A percentile compares a stretch with the other conserved stretches of the same genome.
Conservation (phyloP, 78 protist genomes). For the Planoprotostelium fungivorum region DNA sequence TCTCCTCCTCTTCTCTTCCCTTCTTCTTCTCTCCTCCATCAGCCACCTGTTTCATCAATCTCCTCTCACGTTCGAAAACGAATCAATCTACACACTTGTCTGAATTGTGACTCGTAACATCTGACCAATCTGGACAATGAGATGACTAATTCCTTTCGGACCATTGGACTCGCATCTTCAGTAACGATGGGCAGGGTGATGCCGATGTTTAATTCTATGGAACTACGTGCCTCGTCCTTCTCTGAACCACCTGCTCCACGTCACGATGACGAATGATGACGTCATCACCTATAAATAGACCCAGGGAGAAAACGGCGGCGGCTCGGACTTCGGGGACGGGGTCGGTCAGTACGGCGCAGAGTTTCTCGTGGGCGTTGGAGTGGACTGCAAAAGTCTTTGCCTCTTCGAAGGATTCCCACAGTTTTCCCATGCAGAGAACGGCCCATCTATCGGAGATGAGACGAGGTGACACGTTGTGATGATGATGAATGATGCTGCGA, state of each 20-base stretch:
- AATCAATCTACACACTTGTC: background rate
- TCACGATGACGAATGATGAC: background rate
- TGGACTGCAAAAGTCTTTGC: slow-evolving; percentile 10
- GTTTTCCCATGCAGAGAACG: slow-evolving; percentile 30
- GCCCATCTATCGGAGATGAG: background rate
- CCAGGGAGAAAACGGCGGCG: slow-evolving; percentile 26
- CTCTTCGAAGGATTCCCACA: slow-evolving; percentile 12
- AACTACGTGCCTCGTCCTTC: background rate
- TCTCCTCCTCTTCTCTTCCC: background rate
- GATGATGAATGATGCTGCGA: no score
- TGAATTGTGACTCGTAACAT: background rate
- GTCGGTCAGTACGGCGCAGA: slow-evolving; percentile 16
- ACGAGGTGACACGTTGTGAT: no score
- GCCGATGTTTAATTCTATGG: slow-evolving; percentile 7
- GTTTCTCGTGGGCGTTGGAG: background rate
- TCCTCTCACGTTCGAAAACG: background rate
- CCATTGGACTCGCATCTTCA: slow-evolving; percentile 27
- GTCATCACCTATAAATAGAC: slow-evolving; percentile 7
- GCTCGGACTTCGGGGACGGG: slow-evolving; percentile 46
- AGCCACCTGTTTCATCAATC: background rate
- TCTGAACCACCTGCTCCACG: background rate
- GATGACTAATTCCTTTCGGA: slow-evolving; percentile 25
- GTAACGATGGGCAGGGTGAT: background rate
- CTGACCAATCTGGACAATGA: slow-evolving; percentile 1
- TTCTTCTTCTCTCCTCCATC: background rate